These are phyloP conservation scores for Saccharomycopsis sp. DNA, from an alignment of 805 yeast genomes.

Conservation along the genomic window DNA sequence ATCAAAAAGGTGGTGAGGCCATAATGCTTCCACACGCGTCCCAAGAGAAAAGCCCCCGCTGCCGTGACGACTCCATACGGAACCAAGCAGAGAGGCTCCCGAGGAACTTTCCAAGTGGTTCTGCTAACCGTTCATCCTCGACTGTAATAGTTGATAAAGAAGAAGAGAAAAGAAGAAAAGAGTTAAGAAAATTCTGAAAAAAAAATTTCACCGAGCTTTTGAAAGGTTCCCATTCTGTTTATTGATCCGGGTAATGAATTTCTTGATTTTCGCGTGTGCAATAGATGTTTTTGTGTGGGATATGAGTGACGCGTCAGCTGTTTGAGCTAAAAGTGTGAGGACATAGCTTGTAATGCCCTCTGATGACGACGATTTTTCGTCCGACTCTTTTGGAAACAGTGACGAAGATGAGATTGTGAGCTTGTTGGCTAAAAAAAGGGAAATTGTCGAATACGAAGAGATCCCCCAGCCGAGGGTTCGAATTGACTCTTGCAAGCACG, in stretches of 20 bases:
- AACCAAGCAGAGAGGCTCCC: background rate
- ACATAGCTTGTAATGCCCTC: too few relatives aligned
- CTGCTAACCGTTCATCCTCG: conserved; percentile 18
- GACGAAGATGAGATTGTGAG: conserved; percentile 12
- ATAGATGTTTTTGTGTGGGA: too few relatives aligned
- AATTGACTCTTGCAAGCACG: conserved; percentile 43
- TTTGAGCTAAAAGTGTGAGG: too few relatives aligned
- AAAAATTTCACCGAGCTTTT: background rate
- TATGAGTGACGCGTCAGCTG: too few relatives aligned
- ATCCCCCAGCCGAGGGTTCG: conserved; percentile 25
- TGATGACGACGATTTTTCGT: conserved; percentile 8
- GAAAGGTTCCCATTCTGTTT: too few relatives aligned
- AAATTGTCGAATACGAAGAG: conserved; percentile 32
- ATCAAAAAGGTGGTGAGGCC: conserved; percentile 19
- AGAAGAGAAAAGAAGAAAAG: too few relatives aligned
- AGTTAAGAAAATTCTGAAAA: too few relatives aligned
- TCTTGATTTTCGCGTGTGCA: too few relatives aligned
- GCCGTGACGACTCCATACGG: background rate
- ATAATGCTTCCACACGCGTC: conserved; percentile 19
- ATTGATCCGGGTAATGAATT: too few relatives aligned
- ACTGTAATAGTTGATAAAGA: conserved; percentile 21
- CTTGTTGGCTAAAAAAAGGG: conserved; percentile 1
- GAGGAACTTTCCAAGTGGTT: background rate
- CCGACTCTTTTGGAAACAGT: conserved; percentile 17
- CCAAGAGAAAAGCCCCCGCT: conserved; percentile 4